phyloP scores from a whole-genome alignment of 2,329 filamentous ascomycete species.

The Ophiostoma piceae region DNA sequence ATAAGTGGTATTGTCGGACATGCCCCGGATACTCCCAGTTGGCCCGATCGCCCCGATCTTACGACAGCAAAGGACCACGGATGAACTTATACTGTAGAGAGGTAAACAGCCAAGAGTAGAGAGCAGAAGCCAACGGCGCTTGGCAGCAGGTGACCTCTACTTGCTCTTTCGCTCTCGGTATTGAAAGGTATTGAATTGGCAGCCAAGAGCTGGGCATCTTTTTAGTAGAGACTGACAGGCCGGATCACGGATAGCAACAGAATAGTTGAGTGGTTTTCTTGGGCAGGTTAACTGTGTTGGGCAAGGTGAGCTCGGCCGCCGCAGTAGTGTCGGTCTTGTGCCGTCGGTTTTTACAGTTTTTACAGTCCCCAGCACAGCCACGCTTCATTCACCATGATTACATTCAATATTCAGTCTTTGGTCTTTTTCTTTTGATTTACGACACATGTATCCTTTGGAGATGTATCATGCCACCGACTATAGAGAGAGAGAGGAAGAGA shows the following conservation, averaged over 20 bases:
- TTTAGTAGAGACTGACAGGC: too few species aligned
- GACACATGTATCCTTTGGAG: not conserved
- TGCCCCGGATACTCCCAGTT: not conserved
- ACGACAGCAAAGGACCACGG: not conserved
- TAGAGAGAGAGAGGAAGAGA: not conserved
- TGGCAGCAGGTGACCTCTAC: too few species aligned
- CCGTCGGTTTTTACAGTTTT: not conserved
- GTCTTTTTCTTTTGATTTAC: not conserved
- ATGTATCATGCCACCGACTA: not conserved
- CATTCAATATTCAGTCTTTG: not conserved
- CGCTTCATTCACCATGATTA: not conserved
- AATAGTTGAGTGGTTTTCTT: too few species aligned
- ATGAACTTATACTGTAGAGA: not conserved
- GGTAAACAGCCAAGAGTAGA: too few species aligned
- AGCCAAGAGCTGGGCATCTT: too few species aligned
- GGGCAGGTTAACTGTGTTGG: not conserved
- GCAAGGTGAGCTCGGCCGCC: not conserved
- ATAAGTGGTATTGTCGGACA: too few species aligned
- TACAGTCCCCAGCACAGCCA: too few species aligned
- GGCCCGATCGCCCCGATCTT: conserved; percentile 4
- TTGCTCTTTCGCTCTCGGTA: too few species aligned
- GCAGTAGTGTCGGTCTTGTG: too few species aligned
- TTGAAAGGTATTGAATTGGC: too few species aligned
- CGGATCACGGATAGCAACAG: too few species aligned
- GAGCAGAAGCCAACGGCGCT: too few species aligned